Base-by-base conservation (phyloP, 495 filamentous ascomycete species). In the Aspergillus ellipticus region DNA sequence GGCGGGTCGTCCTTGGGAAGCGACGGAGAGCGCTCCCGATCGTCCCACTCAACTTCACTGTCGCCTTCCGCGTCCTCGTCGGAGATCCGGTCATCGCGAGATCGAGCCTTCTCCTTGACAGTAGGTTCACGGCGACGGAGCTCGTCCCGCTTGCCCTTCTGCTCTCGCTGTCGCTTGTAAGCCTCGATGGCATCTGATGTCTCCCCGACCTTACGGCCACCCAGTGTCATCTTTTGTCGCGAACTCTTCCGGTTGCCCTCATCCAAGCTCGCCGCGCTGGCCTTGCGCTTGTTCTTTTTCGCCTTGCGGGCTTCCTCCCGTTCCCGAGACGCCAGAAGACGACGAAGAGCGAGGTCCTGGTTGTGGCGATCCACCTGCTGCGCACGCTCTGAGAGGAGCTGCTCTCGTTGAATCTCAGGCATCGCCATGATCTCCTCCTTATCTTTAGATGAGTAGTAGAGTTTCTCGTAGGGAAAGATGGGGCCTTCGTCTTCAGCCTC, bases 381-480 rank as follows among this genome's bases (percentile, higher is more conserved):
- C n/a, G 86, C 86, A 58, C 95, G 90, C 56, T 93, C 89, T 20
- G 92, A 92, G 7, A 99, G 82, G 48, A 96, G 81, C 65, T 89
- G 82, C 70, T 99, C 94, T 43, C 94, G 89, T 63, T 92, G 83
- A 22, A 97, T 84, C 66, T 97, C 91, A 2, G 92, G 85, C 82
- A 97, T 86, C 26, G 82, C 84, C 79, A 92, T 85, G 51, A 99
- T 93, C 24, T 87, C 79, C 17, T 79, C 79, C 68, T 89, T 95
- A 65, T 99, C 94, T 31, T 84, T 79, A 15, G 83, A 79, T 49
- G 86, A 88, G 56, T 83, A 81, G 74, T 91, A 97, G 26, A 92
- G 85, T 48, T 91, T 91, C 42, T 97, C 95, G 57, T 96, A 79
- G 0, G 94, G 91, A 63, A 91, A 97, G 28, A 89, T 84, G 3